Evolutionary conservation across 768 basidiomycete species (phyloP).

Genomic region (Xerocomellus chrysenteron): DNA sequence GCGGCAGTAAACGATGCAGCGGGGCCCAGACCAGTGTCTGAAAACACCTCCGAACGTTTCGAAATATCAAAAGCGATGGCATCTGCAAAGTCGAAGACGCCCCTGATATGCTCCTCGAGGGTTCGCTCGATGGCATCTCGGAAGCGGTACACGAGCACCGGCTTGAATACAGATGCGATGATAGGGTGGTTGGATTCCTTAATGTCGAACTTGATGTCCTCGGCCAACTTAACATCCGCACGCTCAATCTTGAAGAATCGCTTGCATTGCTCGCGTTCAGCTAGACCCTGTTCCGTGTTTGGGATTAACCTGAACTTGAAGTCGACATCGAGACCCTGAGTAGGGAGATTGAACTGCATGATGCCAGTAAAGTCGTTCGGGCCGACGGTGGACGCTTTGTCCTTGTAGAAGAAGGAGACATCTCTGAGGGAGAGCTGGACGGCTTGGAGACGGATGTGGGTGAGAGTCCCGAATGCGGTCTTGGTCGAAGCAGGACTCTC

Average conservation of each 20-base stretch:
- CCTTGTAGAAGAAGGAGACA: constrained; percentile 73
- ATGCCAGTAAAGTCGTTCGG: constrained; percentile 62
- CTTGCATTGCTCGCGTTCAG: constrained; percentile 43
- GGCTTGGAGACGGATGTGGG: constrained; percentile 63
- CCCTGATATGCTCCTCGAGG: constrained; percentile 54
- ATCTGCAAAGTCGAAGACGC: constrained; percentile 52
- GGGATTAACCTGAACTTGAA: constrained; percentile 65
- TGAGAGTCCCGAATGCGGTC: constrained; percentile 60
- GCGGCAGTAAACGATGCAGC: constrained; percentile 55
- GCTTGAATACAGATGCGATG: constrained; percentile 60
- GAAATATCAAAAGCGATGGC: constrained; percentile 58
- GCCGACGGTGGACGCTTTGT: constrained; percentile 53
- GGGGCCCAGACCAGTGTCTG: constrained; percentile 55
- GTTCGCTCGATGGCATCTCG: constrained; percentile 60
- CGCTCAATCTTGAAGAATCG: constrained; percentile 62
- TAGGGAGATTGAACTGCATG: constrained; percentile 59
- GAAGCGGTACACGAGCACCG: constrained; percentile 55
- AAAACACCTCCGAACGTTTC: constrained; percentile 59
- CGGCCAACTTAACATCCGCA: constrained; percentile 52
- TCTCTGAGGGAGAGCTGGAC: constrained; percentile 62
- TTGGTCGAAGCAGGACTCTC: constrained; percentile 34
- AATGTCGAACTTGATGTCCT: constrained; percentile 55
- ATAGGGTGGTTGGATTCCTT: constrained; percentile 64
- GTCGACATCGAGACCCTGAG: constrained; percentile 67
- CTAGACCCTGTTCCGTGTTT: constrained; percentile 38